Evolutionary conservation across 140 eudicot species (phyloP), one percentile per base, ranked within the genome.

Genomic region (Senecio squalidus): DNA sequence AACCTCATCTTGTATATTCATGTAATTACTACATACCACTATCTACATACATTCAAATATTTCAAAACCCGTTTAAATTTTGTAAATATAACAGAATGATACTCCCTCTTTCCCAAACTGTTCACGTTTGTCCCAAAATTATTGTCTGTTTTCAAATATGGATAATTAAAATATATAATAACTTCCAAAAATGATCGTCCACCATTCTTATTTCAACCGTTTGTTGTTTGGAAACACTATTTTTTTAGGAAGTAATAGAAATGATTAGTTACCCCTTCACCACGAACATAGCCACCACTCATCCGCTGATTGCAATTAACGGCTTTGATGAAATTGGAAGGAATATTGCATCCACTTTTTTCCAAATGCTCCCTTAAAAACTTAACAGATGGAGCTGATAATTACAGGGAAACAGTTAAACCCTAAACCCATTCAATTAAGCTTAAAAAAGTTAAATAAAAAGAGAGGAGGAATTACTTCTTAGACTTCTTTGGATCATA

Each of bases 341-440:
- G 72, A 16, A 88, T 68, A 20, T 34, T 18, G 62, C 96, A 93
- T 27, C 99, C 96, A 14, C 85, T 55, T 78, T 93, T 88, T 76
- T 76, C 88, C 88, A 88, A 50, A 43, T 88, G 81, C 53, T 88
- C 94, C 63, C 51, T 79, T 69, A 93, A 60, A 54, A 93, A 93
- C 65, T 80, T 93, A 78, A 80, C 96, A 82, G 74, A 73, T 0
- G 99, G 96, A 60, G 76, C 95, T 90, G 82, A 55, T 34, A 4
- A 5, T 31, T 31, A 5, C 38, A n/a, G n/a, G n/a, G n/a, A n/a
- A n/a, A 34, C 40, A 34, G 8, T 38, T 54, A 64, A 78, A 66
- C 78, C 76, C 70, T 66, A 74, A 74, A 55, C 55, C 64, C 65
- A 6, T 0, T 9, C 15, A 38, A 34, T 0, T 4, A n/a, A 7